A percentile compares a stretch with the other conserved stretches of the same genome.
Evolutionary conservation across 306 rosid species (phyloP).

Genomic region (Citrullus mucosospermus): DNA sequence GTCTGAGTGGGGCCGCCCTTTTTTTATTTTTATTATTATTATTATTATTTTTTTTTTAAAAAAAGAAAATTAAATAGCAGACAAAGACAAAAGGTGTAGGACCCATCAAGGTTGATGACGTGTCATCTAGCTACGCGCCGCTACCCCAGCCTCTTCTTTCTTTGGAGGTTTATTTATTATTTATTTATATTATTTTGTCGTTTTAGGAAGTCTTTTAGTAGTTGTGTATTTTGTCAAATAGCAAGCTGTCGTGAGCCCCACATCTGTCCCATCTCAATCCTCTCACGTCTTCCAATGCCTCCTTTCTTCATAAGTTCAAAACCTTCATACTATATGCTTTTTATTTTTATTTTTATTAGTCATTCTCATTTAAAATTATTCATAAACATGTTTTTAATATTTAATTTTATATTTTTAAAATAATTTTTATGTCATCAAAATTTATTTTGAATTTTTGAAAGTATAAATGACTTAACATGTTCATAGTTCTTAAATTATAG

Average conservation of each 20-base stretch:
- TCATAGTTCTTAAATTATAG: no score
- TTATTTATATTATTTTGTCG: not conserved
- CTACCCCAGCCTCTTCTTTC: not conserved
- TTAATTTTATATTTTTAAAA: no score
- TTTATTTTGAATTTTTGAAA: no score
- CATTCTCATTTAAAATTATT: no score
- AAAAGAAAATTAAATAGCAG: not conserved
- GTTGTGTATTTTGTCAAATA: not conserved
- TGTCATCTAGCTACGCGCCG: not conserved
- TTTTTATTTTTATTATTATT: not conserved
- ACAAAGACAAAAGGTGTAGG: not conserved
- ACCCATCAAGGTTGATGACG: not conserved
- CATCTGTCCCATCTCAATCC: not conserved
- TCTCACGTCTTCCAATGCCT: not conserved
- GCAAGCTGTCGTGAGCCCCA: constrained; percentile 4
- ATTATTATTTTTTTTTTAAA: no score
- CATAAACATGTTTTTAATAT: no score
- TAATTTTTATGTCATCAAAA: no score
- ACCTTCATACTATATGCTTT: no score
- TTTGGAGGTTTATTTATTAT: not conserved
- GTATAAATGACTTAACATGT: no score
- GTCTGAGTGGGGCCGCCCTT: not conserved
- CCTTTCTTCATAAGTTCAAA: no score
- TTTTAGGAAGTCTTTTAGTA: no score
- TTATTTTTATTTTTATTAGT: no score